Base-by-base conservation (phyloP, 108 stramenopile species). In the Cylindrotheca closterium region DNA sequence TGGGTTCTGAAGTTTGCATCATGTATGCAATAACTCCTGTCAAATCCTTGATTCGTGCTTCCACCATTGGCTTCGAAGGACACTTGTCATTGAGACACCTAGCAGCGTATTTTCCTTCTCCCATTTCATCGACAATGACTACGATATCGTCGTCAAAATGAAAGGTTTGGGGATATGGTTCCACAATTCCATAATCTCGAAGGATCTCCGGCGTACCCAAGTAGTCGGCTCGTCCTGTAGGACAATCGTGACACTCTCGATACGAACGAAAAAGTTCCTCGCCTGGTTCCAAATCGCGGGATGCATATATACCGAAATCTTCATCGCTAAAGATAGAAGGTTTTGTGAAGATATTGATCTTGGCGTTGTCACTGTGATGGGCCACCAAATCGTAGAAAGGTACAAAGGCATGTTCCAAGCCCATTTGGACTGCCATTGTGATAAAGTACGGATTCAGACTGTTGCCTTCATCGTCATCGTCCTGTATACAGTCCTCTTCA, bases 151-250 rank as follows among this genome's bases (percentile, higher is more conserved):
- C 37, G 10, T 15, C 10, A 15, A 42, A 42, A 42, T 42, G 37
- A 42, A 42, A 91, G 25, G 82, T 53, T 58, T 91, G 89, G n/a
- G 89, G 89, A 58, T 67, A 79, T 1, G 25, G 8, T 69, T 91
- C 89, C 1, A 91, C 84, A 65, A 91, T 87, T 27, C 89, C 89
- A 76, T 60, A 91, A 56, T 83, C 74, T 12, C 72, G 48, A 22
- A 91, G 68, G 12, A 91, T 77, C 48, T 87, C 89, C 2, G 84
- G 70, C 12, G 85, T 86, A 12, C 85, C 85, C 59, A 52, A 77
- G 47, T n/a, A 42, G 10, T 42, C 37, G 10, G 15, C 10, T 10
- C 10, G 7, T 7, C 15, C 37, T n/a, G n/a, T n/a, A 7, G 7
- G 10, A 15, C 37, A 42, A 42, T 42, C 37, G 15, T 7, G 37